Conservation (phyloP, 108 stramenopile genomes). For the Asterionellopsis glacialis region DNA sequence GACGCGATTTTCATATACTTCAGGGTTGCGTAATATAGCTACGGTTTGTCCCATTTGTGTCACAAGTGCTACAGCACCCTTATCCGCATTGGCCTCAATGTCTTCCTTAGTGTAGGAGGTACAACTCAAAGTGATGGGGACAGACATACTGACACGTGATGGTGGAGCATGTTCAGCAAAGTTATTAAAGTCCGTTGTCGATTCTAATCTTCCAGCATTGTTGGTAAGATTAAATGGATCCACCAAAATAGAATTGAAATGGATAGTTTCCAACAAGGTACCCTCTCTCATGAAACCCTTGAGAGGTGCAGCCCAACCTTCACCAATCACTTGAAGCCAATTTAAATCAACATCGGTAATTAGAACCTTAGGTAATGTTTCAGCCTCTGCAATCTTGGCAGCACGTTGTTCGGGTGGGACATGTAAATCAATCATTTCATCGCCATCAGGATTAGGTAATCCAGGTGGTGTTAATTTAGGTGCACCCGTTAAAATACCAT, state of each 20-base stretch:
- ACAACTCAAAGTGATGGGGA: constrained; percentile 92
- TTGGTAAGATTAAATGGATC: constrained; percentile 95
- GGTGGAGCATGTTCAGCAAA: constrained; percentile 66
- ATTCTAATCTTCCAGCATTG: constrained; percentile 66
- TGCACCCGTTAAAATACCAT: constrained; percentile 92
- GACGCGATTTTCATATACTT: constrained; percentile 95
- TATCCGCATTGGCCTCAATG: constrained; percentile 63
- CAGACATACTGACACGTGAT: constrained; percentile 86
- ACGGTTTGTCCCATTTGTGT: constrained; percentile 93
- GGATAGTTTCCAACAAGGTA: constrained; percentile 90
- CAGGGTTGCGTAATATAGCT: constrained; percentile 90
- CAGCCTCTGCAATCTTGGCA: constrained; percentile 65
- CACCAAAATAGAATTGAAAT: constrained; percentile 94
- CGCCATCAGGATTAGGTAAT: constrained; percentile 97
- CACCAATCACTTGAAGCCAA: constrained; percentile 96
- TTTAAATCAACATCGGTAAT: constrained; percentile 96
- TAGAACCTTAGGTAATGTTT: constrained; percentile 89
- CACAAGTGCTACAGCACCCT: constrained; percentile 84
- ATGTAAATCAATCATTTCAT: constrained; percentile 89
- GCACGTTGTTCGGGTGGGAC: constrained; percentile 58
- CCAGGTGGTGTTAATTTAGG: constrained; percentile 84
- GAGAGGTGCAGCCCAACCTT: constrained; percentile 97
- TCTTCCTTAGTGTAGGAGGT: constrained; percentile 84
- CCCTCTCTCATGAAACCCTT: constrained; percentile 99
- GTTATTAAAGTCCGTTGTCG: constrained; percentile 74